Evolutionary conservation across 192 early-diverging fungal genomes (phyloP), one percentile per base, ranked within the genome.

Genomic region (Geranomyces michiganensis): DNA sequence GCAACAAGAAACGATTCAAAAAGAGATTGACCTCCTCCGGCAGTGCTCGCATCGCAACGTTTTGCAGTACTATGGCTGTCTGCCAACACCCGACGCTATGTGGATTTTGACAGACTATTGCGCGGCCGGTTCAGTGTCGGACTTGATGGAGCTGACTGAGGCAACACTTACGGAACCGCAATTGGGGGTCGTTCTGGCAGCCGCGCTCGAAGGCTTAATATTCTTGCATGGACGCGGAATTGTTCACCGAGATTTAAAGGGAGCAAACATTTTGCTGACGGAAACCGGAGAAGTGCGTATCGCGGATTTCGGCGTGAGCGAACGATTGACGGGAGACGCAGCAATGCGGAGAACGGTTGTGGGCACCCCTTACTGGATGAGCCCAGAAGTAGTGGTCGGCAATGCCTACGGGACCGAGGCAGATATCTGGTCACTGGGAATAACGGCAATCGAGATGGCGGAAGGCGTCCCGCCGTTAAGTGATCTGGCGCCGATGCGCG

Each of bases 401-500:
- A 79, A 80, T 41, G 76, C 76, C 41, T 84, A 82, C 55, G 85
- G 81, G 5, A 68, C 79, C 0, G 76, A 81, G 49, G 81, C 81
- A 1, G 86, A 88, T 64, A 76, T 88, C 14, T 88, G 86, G 86
- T 86, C 84, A 4, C 64, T 86, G 7, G 86, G 84, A 13, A 88
- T 88, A 73, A 84, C 81, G 70, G 84, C 81, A 2, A 88, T 88
- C 56, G 86, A 88, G 51, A 85, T 87, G 76, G 75, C 79, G 22
- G 84, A 88, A 21, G 84, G 84, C 13, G 81, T 82, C 41, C 86
- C 86, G 17, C 86, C 86, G 29, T 75, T 80, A 44, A 47, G 63
- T 32, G 62, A 77, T 14, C 36, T 81, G 26, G 69, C 74, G 48
- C 82, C 82, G 36, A 77, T 83, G 81, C 69, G 70, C 19, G 76